Evolutionary conservation across 2,329 filamentous ascomycete species (phyloP), one percentile per base, ranked within the genome.

Genomic region (Ascochyta fabae): DNA sequence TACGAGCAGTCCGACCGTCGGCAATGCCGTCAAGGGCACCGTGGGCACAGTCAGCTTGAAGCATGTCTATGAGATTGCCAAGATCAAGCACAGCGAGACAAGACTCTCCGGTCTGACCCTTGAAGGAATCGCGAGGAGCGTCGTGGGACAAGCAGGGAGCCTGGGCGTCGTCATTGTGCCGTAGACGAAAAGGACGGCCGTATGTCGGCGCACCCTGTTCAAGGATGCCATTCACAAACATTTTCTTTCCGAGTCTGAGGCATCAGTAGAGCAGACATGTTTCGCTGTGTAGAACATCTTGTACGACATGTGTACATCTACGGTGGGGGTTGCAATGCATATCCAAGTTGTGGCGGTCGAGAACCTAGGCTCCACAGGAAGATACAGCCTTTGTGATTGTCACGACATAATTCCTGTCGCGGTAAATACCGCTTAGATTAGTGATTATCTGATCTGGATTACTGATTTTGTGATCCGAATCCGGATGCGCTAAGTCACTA

Each of bases 11-110:
- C 73, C 73, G 43, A 75, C 70, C 31, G 64, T 57, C 6, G 74
- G 72, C 1, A 89, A 87, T 51, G 89, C 91, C 0, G 90, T 88
- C 1, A 83, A 88, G 58, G 91, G 96, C 65, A 86, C 81, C 7
- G 86, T 96, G n/a, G 95, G 94, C 54, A 89, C 86, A 3, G 84
- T 99, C 52, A 95, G 89, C 69, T 79, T 99, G 70, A 99, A 99
- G 82, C 95, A 99, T 79, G 82, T 99, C 22, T 98, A 92, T 79
- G 94, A 98, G 80, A 98, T 99, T 77, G 95, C 95, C 63, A 93
- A 91, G 83, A 96, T 99, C 72, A 99, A 99, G 84, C 89, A 77
- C 50, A 62, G 65, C 2, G 80, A 83, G 76, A 70, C 67, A 36
- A 68, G 80, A 53, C 61, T 83, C 62, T 72, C 67, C 72, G 88